Base-by-base conservation (phyloP, 2,329 filamentous ascomycete species). In the Paraphaeosphaeria minitans region DNA sequence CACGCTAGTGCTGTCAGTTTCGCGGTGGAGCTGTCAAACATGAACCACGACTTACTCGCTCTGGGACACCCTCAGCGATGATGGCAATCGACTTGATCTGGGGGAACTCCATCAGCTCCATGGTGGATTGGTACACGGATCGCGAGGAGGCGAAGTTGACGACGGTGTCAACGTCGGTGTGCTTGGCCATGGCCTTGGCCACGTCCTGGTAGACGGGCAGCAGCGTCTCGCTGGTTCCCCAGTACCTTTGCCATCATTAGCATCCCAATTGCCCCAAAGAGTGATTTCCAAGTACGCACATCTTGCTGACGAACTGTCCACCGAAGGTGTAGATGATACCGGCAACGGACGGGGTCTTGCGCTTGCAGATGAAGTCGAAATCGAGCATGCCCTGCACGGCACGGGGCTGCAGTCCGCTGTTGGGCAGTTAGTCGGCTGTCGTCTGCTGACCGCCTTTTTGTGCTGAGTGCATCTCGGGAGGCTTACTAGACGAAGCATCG, bases 321-420 rank as follows among this genome's bases (percentile, higher is more conserved):
- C 95, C 95, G 77, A 99, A 99, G 73, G 95, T 97, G 86, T 99
- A 99, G 86, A 99, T 98, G 83, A 99, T 98, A 78, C 93, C 95
- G 68, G 95, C 95, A 59, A 99, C 95, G 59, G 95, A 99, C 66
- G 95, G 95, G 61, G 91, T 96, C 78, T 89, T 87, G 75, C 95
- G 92, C 89, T 98, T 98, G 93, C 95, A 99, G 84, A 99, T 99
- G 87, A 98, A 99, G 86, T 99, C 95, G 80, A 99, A 99, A 82
- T 99, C 95, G 79, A 99, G 91, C 82, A 84, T 84, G 65, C 82
- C 82, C 79, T 84, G 82, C 53, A 84, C 82, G 57, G 82, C 82
- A 72, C 93, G 89, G 77, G 95, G 94, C 84, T 99, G 95, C 77
- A 99, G 92, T 80, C 95, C 95, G 83, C 86, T 88, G 72, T 69